Evolutionary conservation across 2,329 filamentous ascomycete genomes (phyloP), one percentile per base, ranked within the genome.

Genomic region (Emmonsiellopsis sp.): DNA sequence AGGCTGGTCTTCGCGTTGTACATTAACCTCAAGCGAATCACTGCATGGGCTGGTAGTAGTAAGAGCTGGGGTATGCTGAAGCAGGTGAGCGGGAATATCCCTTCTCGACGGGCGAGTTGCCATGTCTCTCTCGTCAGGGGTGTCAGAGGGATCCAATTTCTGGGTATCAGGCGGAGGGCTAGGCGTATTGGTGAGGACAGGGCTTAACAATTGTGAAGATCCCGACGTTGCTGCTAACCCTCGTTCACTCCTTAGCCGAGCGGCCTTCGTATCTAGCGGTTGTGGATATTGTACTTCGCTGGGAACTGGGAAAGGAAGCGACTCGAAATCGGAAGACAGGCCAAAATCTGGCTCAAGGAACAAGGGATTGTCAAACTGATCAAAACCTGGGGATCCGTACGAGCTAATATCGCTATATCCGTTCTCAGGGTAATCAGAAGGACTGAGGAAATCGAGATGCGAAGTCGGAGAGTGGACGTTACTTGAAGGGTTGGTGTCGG

Each of bases 141-240:
- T 43, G 44, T 52, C 41, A 35, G 51, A 35, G 16, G 49, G 46
- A 45, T 54, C 57, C 34, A 51, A 13, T 5, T 46, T 50, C 31
- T 58, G 58, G 16, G 51, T 47, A 38, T 65, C 61, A 7, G 67
- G 63, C 2, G 61, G 55, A 15, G 67, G 62, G 49, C 62, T 67
- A 10, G 63, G 60, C 20, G 65, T 61, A 50, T 65, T 64, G 3
- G 65, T 66, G 20, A 62, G 62, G 34, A 64, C 63, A 16, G 67
- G 65, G 13, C 63, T 67, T 31, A 70, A 62, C 37, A 70, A 65
- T 47, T 68, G 67, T 30, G 66, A 63, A 13, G 53, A 15, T 31
- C 60, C 55, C 7, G 57, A 57, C 34, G 56, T 57, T 50, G 38
- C 42, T 16, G 26, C 34, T n/a, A 38, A 30, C 6, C 20, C 31